phyloP scores from a whole-genome alignment of 176 grass and related monocot genomes.

The Chloris gayana region DNA sequence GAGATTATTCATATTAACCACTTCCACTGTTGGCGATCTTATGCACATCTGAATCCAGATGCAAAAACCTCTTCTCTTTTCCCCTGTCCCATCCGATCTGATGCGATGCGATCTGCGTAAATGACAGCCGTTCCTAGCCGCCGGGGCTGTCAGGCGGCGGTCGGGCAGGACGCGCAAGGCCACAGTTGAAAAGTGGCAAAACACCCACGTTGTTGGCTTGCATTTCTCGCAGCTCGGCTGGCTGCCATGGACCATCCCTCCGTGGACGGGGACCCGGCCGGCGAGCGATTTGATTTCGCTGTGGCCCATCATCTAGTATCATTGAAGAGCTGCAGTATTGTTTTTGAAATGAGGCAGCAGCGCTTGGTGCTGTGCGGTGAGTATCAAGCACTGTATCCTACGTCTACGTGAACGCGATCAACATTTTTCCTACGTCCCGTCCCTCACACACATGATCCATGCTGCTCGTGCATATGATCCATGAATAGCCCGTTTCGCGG shows the following conservation, averaged over 20 bases:
- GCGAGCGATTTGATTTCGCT: background rate
- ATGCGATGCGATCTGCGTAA: slow-evolving; percentile 26
- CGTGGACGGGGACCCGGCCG: background rate
- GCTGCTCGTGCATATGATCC: no score
- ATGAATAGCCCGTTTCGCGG: background rate
- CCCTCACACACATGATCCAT: no score
- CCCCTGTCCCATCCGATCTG: background rate
- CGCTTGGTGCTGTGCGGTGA: background rate
- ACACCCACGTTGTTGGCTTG: slow-evolving; percentile 33
- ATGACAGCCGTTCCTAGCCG: background rate
- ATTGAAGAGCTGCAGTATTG: background rate
- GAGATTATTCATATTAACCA: slow-evolving; percentile 20
- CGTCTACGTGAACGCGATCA: background rate
- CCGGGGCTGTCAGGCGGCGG: background rate
- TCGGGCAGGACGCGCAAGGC: background rate
- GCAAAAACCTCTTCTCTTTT: background rate
- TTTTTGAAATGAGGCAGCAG: background rate
- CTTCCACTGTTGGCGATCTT: slow-evolving; percentile 1
- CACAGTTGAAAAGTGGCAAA: slow-evolving; percentile 29
- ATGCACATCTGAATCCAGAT: slow-evolving; percentile 31
- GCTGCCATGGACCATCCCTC: background rate
- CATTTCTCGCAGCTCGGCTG: background rate
- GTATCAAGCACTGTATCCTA: slow-evolving; percentile 6
- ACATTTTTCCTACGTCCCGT: background rate
- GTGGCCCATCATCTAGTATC: background rate